phyloP scores from a whole-genome alignment of 2,329 filamentous ascomycete genomes.

The Pleurostoma richardsiae region DNA sequence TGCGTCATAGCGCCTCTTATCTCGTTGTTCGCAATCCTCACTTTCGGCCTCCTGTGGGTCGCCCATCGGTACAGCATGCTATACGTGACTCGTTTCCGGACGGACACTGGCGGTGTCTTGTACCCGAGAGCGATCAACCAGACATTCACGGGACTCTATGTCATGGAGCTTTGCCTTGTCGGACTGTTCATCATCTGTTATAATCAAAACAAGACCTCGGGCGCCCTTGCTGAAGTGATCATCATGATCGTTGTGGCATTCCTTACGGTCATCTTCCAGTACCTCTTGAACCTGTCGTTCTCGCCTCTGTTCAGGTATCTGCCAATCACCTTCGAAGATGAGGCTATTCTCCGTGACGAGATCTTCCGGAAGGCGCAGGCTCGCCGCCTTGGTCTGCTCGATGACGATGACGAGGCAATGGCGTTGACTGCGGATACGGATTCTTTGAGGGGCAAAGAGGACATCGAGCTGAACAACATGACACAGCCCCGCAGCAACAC shows the following conservation, averaged over 20 bases:
- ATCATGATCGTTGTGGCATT: slow-evolving; percentile 73
- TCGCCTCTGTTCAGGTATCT: slow-evolving; percentile 81
- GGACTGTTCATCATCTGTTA: slow-evolving; percentile 80
- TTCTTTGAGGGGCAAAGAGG: slow-evolving; percentile 14
- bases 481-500: slow-evolving; percentile 4
- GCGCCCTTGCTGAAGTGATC: slow-evolving; percentile 72
- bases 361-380: slow-evolving; percentile 79
- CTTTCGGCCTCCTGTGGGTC: slow-evolving; percentile 86
- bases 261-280: slow-evolving; percentile 73
- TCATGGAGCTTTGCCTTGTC: slow-evolving; percentile 88
- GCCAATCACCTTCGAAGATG: slow-evolving; percentile 92
- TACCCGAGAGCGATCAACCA: slow-evolving; percentile 94
- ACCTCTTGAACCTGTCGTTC: slow-evolving; percentile 77
- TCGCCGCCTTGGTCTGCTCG: slow-evolving; percentile 57
- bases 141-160: slow-evolving; percentile 88
- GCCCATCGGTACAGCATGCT: slow-evolving; percentile 96
- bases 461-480: slow-evolving; percentile 30
- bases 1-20: slow-evolving; percentile 86
- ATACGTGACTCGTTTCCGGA: slow-evolving; percentile 84
- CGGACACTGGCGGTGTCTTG: slow-evolving; percentile 86
- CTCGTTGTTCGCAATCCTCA: slow-evolving; percentile 87
- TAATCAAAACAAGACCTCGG: slow-evolving; percentile 45
- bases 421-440: slow-evolving; percentile 16
- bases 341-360: slow-evolving; percentile 85
- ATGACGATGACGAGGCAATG: slow-evolving; percentile 30